These are phyloP conservation scores for Fusarium oligoseptatum DNA, from an alignment of 2,329 filamentous ascomycete species.

Conservation along the genomic window DNA sequence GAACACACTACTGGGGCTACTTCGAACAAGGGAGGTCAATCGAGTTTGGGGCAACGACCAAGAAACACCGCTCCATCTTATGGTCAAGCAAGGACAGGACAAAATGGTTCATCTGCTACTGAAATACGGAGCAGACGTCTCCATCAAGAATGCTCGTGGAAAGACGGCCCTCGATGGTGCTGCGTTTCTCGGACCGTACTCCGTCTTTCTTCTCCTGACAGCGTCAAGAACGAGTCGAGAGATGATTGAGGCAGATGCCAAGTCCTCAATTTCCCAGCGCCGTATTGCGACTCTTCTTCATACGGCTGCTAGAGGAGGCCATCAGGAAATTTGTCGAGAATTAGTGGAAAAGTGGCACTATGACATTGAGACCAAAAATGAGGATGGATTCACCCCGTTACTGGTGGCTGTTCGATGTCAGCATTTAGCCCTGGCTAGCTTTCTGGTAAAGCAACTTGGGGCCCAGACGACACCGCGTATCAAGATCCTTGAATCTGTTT, in stretches of 20 bases:
- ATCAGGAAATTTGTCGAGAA: not conserved
- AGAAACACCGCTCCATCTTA: not conserved
- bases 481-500: not conserved
- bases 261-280: not conserved
- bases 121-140: not conserved
- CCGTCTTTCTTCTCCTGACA: not conserved
- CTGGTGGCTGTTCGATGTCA: accelerated
- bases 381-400: accelerated
- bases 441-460: not conserved
- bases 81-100: not conserved
- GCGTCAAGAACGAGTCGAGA: not conserved
- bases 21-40: not conserved
- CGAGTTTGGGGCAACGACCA: not conserved
- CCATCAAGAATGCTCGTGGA: not conserved
- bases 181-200: not conserved
- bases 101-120: not conserved
- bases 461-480: not conserved
- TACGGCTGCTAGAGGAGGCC: not conserved
- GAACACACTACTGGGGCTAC: not conserved
- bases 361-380: not conserved
- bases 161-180: not conserved
- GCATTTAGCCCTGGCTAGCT: not conserved
- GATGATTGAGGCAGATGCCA: not conserved
- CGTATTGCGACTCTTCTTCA: not conserved
- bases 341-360: not conserved